These are phyloP conservation scores for Scheffersomyces insectosa DNA, from an alignment of 1,139 yeast genomes.

Conservation along the genomic window DNA sequence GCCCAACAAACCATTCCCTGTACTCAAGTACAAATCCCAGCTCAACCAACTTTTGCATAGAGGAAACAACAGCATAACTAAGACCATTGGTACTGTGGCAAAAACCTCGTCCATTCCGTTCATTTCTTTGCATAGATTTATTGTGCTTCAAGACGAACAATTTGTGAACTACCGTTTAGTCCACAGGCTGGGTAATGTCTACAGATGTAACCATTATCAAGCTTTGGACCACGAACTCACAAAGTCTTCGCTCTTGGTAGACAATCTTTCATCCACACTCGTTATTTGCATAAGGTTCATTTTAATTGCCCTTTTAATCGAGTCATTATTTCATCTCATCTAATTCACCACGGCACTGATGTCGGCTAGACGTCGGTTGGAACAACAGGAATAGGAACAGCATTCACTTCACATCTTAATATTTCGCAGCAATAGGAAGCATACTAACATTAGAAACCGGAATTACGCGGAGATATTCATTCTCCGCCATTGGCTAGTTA, in stretches of 20 bases:
- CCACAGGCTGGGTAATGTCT: neutral
- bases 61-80: neutral
- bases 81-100: neutral
- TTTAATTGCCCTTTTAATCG: no score
- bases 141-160: neutral
- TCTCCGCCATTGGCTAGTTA: no score
- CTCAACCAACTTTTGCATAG: neutral
- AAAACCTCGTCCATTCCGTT: neutral
- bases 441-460: no score
- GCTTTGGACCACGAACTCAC: neutral
- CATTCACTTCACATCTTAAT: no score
- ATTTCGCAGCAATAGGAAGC: no score
- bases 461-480: no score
- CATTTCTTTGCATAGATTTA: neutral
- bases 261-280: neutral
- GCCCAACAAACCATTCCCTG: neutral
- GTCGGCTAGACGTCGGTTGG: no score
- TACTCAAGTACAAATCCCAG: conserved; percentile 1
- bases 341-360: no score
- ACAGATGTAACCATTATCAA: neutral
- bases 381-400: no score
- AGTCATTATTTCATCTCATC: no score
- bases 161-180: neutral
- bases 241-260: neutral
- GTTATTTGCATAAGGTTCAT: neutral